Evolutionary conservation across 805 yeast species (phyloP).

Genomic region (Saccharomyces mikatae): DNA sequence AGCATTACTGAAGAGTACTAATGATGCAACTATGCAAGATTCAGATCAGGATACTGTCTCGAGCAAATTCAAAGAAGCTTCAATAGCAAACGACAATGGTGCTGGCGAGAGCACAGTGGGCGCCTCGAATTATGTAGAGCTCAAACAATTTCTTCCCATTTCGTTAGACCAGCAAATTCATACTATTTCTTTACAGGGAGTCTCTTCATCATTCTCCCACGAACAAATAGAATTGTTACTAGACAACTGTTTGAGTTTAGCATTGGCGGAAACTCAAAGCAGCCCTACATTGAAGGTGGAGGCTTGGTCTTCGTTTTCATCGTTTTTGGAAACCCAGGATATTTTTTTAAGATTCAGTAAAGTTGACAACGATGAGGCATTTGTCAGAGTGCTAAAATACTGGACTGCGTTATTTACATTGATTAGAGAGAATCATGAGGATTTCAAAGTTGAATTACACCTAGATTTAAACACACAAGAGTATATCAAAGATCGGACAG

Average conservation of each 20-base stretch:
- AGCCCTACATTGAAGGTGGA: not conserved
- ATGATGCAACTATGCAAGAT: not conserved
- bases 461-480: slow-evolving; percentile 15
- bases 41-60: not conserved
- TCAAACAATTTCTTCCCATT: slow-evolving; percentile 23
- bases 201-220: slow-evolving; percentile 10
- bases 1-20: not conserved
- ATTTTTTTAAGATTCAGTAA: slow-evolving; percentile 12
- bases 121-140: slow-evolving; percentile 8
- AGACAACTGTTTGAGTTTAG: not conserved
- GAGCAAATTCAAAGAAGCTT: not conserved
- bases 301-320: slow-evolving; percentile 12
- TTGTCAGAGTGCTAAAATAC: not conserved
- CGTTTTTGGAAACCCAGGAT: slow-evolving; percentile 11
- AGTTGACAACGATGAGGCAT: not conserved
- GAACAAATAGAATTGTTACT: slow-evolving; percentile 11
- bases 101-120: not conserved
- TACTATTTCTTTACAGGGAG: slow-evolving; percentile 15
- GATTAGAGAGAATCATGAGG: not conserved
- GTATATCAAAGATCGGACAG: slow-evolving; percentile 9
- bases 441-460: slow-evolving; percentile 8
- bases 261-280: not conserved
- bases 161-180: slow-evolving; percentile 21
- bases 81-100: not conserved
- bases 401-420: not conserved